A percentile compares a stretch with the other conserved stretches of the same genome.
Conservation (phyloP, 805 yeast genomes). For the Candida odintsovae region DNA sequence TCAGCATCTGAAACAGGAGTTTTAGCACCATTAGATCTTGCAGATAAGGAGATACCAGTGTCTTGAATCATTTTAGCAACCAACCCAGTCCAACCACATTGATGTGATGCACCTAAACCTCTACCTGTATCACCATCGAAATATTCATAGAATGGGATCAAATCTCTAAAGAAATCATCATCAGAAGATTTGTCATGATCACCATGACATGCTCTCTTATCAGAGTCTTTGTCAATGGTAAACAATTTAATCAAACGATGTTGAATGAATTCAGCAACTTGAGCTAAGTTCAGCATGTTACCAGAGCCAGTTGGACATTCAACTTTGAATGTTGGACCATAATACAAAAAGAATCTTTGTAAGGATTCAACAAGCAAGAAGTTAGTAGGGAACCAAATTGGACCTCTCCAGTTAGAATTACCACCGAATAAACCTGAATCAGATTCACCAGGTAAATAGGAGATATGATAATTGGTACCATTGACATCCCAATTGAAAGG, state of each 20-base stretch:
- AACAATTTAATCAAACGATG: conserved; percentile 79
- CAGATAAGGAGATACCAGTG: conserved; percentile 61
- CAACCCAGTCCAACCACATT: conserved; percentile 94
- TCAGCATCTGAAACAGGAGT: conserved; percentile 3
- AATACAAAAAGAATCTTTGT: conserved; percentile 81
- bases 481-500: conserved; percentile 83
- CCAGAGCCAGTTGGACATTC: conserved; percentile 89
- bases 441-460: conserved; percentile 82
- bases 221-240: conserved; percentile 55
- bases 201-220: conserved; percentile 75
- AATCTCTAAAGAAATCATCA: conserved; percentile 70
- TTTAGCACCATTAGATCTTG: conserved; percentile 8
- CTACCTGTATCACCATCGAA: conserved; percentile 94
- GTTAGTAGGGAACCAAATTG: conserved; percentile 94
- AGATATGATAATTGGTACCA: conserved; percentile 64
- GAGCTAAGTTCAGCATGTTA: conserved; percentile 66
- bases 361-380: conserved; percentile 81
- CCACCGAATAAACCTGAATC: conserved; percentile 95
- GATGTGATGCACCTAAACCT: conserved; percentile 91
- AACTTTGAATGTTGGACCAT: conserved; percentile 78
- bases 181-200: conserved; percentile 52
- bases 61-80: conserved; percentile 91
- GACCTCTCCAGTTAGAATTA: conserved; percentile 96
- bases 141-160: conserved; percentile 77
- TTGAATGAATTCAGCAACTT: conserved; percentile 86